phyloP scores from a whole-genome alignment of 352 stramenopile species.

The Globisporangium paddicum region DNA sequence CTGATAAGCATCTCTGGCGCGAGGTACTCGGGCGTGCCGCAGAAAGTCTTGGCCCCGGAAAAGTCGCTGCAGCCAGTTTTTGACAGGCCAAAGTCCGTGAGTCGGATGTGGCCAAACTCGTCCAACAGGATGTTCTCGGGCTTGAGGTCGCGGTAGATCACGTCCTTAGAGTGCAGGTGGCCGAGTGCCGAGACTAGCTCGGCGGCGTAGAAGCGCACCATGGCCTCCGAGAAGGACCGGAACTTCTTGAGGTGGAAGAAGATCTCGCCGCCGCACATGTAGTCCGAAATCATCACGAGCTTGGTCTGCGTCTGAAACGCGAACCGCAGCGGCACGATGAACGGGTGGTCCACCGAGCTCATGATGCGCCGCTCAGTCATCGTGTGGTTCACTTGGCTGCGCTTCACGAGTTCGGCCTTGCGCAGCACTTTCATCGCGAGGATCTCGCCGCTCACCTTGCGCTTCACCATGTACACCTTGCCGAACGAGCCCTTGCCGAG shows the following conservation, averaged over 20 bases:
- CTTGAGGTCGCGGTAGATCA: constrained; percentile 94
- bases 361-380: constrained; percentile 89
- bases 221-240: constrained; percentile 84
- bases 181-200: constrained; percentile 89
- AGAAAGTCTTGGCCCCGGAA: constrained; percentile 83
- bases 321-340: constrained; percentile 94
- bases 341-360: constrained; percentile 92
- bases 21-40: constrained; percentile 85
- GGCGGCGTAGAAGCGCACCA: constrained; percentile 91
- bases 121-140: constrained; percentile 94
- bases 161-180: constrained; percentile 89
- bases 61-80: constrained; percentile 86
- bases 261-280: constrained; percentile 88
- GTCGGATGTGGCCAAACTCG: constrained; percentile 84
- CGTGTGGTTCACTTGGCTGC: constrained; percentile 84
- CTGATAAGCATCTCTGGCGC: constrained; percentile 89
- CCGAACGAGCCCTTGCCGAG: constrained; percentile 97
- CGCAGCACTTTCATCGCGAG: constrained; percentile 88
- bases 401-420: constrained; percentile 86
- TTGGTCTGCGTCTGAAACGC: constrained; percentile 90
- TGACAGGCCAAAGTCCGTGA: constrained; percentile 93
- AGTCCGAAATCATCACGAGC: constrained; percentile 90
- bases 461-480: constrained; percentile 97
- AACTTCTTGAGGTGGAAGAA: constrained; percentile 93
- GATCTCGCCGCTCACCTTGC: constrained; percentile 68